These are phyloP conservation scores for Wickerhamomyces chambardii DNA, from an alignment of 805 yeast species.

Conservation along the genomic window DNA sequence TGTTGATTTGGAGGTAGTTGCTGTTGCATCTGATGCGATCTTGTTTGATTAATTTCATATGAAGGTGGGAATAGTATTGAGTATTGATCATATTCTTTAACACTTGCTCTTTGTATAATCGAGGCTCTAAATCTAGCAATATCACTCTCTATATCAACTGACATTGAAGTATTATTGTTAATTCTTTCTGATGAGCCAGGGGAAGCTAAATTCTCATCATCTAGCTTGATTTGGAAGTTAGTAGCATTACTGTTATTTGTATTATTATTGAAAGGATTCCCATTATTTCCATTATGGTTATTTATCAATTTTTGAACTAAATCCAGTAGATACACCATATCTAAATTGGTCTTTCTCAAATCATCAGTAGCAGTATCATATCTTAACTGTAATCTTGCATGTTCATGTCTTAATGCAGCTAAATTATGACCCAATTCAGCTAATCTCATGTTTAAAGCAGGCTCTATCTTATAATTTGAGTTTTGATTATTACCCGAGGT, in stretches of 20 bases:
- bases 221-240: slow-evolving; percentile 7
- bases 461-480: no score
- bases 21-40: slow-evolving; percentile 6
- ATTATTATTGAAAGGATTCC: slow-evolving; percentile 9
- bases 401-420: slow-evolving; percentile 30
- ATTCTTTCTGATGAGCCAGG: slow-evolving; percentile 10
- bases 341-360: slow-evolving; percentile 38
- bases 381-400: slow-evolving; percentile 30
- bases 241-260: slow-evolving; percentile 18
- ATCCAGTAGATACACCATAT: slow-evolving; percentile 43
- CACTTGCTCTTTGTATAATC: slow-evolving; percentile 17
- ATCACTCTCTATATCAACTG: slow-evolving; percentile 14
- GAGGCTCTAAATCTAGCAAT: slow-evolving; percentile 16
- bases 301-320: slow-evolving; percentile 24
- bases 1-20: slow-evolving; percentile 2
- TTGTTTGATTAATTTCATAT: slow-evolving; percentile 11
- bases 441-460: slow-evolving; percentile 15
- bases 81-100: slow-evolving; percentile 15
- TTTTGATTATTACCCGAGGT: slow-evolving; percentile 1
- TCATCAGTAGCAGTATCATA: slow-evolving; percentile 42
- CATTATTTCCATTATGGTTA: neutral
- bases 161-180: neutral
- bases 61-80: slow-evolving; percentile 16
- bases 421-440: slow-evolving; percentile 30
- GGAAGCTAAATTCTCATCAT: slow-evolving; percentile 1